These are phyloP conservation scores for Fonsecaea multimorphosa DNA, from an alignment of 2,329 filamentous ascomycete genomes.

Conservation along the genomic window DNA sequence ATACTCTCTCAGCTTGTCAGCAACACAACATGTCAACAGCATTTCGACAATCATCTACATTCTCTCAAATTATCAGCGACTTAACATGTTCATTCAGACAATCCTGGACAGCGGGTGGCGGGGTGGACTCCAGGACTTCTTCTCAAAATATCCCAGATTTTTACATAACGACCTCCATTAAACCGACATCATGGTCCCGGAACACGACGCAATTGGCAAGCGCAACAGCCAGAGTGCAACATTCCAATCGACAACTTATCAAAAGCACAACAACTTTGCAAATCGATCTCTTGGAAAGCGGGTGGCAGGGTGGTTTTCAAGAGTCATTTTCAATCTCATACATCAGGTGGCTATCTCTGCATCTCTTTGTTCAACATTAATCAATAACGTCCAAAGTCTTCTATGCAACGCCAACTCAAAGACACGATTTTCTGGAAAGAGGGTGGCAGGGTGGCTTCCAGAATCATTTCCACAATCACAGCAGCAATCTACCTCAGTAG, in stretches of 20 bases:
- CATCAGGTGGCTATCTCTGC: background rate
- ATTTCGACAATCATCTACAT: no score
- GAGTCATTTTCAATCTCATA: background rate
- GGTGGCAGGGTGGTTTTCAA: background rate
- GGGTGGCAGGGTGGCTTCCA: conserved; percentile 3
- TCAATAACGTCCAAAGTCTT: background rate
- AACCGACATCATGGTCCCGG: background rate
- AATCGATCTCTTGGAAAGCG: background rate
- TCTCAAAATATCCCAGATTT: background rate
- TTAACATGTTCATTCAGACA: background rate
- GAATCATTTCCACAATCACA: background rate
- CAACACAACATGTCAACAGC: background rate
- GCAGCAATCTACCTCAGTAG: background rate
- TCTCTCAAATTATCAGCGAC: no score
- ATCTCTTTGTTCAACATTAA: background rate
- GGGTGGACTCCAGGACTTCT: conserved; percentile 1
- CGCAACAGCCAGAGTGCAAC: background rate
- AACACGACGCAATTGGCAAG: background rate
- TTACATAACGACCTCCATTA: background rate
- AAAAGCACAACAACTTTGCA: background rate
- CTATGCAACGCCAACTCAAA: background rate
- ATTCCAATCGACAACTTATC: background rate
- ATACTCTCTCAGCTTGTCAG: no score
- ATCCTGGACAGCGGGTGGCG: background rate
- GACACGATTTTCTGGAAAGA: background rate